These are phyloP conservation scores for Leptographium galeiforme DNA, from an alignment of 2,329 filamentous ascomycete genomes.

Conservation along the genomic window DNA sequence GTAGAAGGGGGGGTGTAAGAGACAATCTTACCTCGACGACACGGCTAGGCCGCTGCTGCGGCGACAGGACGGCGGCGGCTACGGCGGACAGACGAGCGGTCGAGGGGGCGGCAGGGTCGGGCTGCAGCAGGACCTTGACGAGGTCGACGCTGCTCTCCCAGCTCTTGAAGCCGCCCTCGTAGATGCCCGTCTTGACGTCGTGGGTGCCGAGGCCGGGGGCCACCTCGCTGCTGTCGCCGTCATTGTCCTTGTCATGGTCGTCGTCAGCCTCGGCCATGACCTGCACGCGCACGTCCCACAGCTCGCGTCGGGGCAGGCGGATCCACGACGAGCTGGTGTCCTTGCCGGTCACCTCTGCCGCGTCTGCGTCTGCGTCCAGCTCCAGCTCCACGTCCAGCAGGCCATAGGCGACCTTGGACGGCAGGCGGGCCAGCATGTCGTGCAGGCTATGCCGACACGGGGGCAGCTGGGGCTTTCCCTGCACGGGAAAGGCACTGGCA, in stretches of 20 bases:
- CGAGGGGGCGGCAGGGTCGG: slow-evolving; percentile 20
- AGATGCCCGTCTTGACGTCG: slow-evolving; percentile 69
- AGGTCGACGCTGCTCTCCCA: slow-evolving; percentile 80
- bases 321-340: slow-evolving; percentile 16
- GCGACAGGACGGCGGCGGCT: slow-evolving; percentile 8
- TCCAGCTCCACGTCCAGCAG: slow-evolving; percentile 42
- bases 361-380: slow-evolving; percentile 11
- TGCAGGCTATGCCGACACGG: slow-evolving; percentile 37
- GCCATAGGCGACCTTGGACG: slow-evolving; percentile 61
- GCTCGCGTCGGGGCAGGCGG: slow-evolving; percentile 55
- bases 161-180: slow-evolving; percentile 80
- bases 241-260: slow-evolving; percentile 36
- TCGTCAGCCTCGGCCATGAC: slow-evolving; percentile 60
- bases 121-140: slow-evolving; percentile 48
- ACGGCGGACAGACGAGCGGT: slow-evolving; percentile 7
- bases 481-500: slow-evolving; percentile 44
- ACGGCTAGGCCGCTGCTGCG: slow-evolving; percentile 22
- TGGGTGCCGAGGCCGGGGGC: slow-evolving; percentile 46
- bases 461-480: slow-evolving; percentile 45
- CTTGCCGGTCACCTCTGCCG: slow-evolving; percentile 21
- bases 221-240: slow-evolving; percentile 21
- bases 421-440: slow-evolving; percentile 43
- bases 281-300: slow-evolving; percentile 72
- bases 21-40: slow-evolving; percentile 38
- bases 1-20: no score